Evolutionary conservation across 306 rosid species (phyloP), one percentile per base, ranked within the genome.

Genomic region (Gastrolobium villosum): DNA sequence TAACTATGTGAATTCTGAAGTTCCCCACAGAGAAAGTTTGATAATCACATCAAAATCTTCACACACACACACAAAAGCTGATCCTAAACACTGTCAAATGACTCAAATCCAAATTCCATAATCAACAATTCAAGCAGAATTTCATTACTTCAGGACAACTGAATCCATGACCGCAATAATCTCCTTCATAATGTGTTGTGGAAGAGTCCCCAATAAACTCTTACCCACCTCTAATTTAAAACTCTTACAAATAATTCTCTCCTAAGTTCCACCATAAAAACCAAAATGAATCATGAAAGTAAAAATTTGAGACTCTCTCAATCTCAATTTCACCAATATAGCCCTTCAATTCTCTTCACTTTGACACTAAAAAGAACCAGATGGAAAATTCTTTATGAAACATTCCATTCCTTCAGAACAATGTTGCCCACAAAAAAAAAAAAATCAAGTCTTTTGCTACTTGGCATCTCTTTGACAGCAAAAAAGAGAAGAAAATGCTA

Each of bases 391-490:
- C 54, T 56, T 39, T 4, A 69, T 32, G 54, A 56, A 48, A 50
- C 26, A 53, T 55, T 7, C 3, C 65, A 50, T 72, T 77, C 44
- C 13, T 3, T 66, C 59, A 70, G 56, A 64, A 53, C 39, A 76
- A 60, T 74, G 65, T 50, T 31, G 72, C 55, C 78, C 71, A 71
- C 76, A 61, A 65, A 57, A 82, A 86, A 57, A 55, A 65, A 72
- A 81, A 80, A 61, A 82, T 63, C 52, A 74, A 71, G 63, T 76
- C 80, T 74, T 84, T 84, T 13, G 49, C 6, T 35, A 82, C 74
- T 78, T 86, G 92, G 86, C 41, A 81, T 88, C 79, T 72, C 74
- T 74, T 70, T 81, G 68, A 88, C 87, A 88, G 73, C 87, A 61
- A 76, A 82, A 85, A 90, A 86, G 88, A 61, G 75, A 78, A 44